Percentiles rank a stretch among this genome's conserved stretches.
These are phyloP conservation scores for Malania oleifera DNA, from an alignment of 164 flowering plant species.

Conservation along the genomic window DNA sequence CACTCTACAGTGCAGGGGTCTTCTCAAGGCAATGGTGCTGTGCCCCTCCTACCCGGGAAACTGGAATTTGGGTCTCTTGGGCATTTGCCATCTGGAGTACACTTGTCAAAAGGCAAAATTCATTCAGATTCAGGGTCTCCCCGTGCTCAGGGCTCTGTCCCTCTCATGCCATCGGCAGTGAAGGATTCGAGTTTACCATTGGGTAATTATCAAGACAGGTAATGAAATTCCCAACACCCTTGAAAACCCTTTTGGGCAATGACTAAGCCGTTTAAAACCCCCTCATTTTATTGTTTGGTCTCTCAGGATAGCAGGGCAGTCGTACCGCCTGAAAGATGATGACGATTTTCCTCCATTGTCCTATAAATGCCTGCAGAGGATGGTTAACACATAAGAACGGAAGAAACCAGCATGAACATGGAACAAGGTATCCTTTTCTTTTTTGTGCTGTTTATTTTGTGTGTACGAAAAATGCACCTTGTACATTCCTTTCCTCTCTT, in stretches of 20 bases:
- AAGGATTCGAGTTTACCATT: not conserved
- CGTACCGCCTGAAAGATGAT: constrained; percentile 25
- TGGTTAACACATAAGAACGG: not conserved
- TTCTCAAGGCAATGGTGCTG: constrained; percentile 13
- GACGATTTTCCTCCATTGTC: constrained; percentile 37
- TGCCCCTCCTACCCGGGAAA: not conserved
- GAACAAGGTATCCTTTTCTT: not conserved
- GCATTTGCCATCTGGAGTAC: not conserved
- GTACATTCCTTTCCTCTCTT: constrained; percentile 1
- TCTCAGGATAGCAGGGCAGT: constrained; percentile 22
- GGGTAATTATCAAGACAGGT: constrained; percentile 4
- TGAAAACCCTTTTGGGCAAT: not conserved
- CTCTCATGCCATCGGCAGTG: not conserved
- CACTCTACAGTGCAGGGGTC: constrained; percentile 1
- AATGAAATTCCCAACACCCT: not conserved
- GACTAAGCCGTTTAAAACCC: not conserved
- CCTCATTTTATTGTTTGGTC: not conserved
- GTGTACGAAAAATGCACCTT: not conserved
- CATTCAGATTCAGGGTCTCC: constrained; percentile 3
- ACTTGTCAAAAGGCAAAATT: constrained; percentile 1
- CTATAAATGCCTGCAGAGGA: not conserved
- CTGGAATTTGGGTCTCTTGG: constrained; percentile 21
- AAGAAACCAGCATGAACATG: not conserved
- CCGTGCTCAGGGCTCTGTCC: not conserved
- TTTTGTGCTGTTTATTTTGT: not conserved